Evolutionary conservation across 441 rosid species (phyloP), one percentile per base, ranked within the genome.

Genomic region (Croton laevigatus): DNA sequence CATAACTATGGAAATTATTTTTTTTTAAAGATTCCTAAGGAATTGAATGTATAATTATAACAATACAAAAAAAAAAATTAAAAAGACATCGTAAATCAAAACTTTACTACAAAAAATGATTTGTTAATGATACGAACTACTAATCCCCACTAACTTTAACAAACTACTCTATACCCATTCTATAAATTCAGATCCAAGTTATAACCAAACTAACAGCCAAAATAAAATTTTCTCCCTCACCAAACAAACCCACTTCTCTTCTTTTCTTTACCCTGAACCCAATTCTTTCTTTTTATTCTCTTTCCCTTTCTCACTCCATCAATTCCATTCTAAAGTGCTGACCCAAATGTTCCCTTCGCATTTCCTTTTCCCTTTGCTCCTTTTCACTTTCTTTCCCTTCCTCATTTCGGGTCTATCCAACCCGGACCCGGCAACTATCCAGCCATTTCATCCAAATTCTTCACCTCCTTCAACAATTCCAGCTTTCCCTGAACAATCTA

Each of bases 401-500:
- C 55, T 66, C 9, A 36, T 65, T 53, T 53, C 52, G 59, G 49
- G 75, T 53, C 23, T 71, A 17, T 81, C 85, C 69, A 36, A 77
- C 62, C 79, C 81, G 0, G 88, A 86, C 75, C 75, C 90, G 16
- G 76, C 36, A 7, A 40, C 83, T 0, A 79, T 83, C 78, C 89
- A 83, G n/a, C 80, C 90, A 3, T 79, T 87, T 72, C 73, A 48
- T 65, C 75, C 85, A 42, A 70, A 75, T 79, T 46, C 87, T 16
- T 71, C 88, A 5, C 89, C 91, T 0, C 83, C 96, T 0, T 81
- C 89, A 13, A 89, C 91, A 42, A 91, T 93, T 73, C 97, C 96
- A 45, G 97, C 98, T 19, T 93, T 93, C 82, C 98, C 97, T 0
- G 97, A 91, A 68, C 93, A 93, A 65, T 87, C 98, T 55, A 84